Evolutionary conservation across 768 basidiomycete genomes (phyloP).

Genomic region (Rhodosporidiobolus sp.): DNA sequence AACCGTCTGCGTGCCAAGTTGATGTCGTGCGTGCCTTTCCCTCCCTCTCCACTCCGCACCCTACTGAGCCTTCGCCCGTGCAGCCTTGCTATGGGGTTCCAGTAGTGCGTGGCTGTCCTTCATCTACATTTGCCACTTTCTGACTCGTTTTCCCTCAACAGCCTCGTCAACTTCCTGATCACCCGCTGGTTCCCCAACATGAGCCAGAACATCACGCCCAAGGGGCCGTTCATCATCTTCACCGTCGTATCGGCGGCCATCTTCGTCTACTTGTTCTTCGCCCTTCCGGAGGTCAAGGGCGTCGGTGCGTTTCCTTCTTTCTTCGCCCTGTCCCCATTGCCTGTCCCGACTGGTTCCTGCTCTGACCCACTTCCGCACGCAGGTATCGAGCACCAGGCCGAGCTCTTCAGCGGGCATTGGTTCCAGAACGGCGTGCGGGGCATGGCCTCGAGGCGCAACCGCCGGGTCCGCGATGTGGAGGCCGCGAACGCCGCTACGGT

Average conservation of each 20-base stretch:
- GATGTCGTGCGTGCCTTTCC: too few species aligned
- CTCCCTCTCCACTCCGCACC: too few species aligned
- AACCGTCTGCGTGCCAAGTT: slow-evolving; percentile 1
- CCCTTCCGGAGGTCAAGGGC: not conserved
- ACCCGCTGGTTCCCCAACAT: not conserved
- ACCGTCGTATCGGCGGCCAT: not conserved
- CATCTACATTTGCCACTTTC: too few species aligned
- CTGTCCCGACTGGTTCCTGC: too few species aligned
- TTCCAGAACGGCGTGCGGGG: not conserved
- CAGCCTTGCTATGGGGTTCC: too few species aligned
- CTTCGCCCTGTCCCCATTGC: too few species aligned
- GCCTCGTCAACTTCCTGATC: slow-evolving; percentile 6
- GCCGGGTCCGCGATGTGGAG: too few species aligned
- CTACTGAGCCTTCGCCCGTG: too few species aligned
- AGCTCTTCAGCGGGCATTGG: not conserved
- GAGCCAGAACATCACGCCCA: not conserved
- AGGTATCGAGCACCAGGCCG: not conserved
- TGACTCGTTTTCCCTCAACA: not conserved
- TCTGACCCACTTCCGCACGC: not conserved
- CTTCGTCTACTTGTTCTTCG: not conserved
- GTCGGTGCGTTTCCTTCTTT: not conserved
- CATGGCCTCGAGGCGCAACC: too few species aligned
- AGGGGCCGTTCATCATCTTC: slow-evolving; percentile 3
- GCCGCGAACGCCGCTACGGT: too few species aligned
- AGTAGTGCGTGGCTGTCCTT: too few species aligned